Percentiles rank a stretch among this genome's conserved stretches.
Evolutionary conservation across 805 yeast species (phyloP).

Genomic region (Kluyveromyces dobzhanskii): DNA sequence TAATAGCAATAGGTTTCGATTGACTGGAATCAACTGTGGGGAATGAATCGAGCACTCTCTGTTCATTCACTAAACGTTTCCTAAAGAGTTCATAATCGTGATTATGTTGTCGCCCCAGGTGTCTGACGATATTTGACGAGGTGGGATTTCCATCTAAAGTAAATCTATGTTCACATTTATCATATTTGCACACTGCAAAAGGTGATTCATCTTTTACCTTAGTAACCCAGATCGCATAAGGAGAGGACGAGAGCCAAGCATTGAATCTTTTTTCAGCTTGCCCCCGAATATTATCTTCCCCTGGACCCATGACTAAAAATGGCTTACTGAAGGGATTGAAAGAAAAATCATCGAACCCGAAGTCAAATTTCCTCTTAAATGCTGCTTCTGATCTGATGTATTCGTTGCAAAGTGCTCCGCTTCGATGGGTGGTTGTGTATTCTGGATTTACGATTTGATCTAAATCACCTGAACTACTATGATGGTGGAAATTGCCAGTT

Average conservation of each 20-base stretch:
- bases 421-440: too few species aligned
- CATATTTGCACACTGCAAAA: conserved; percentile 10
- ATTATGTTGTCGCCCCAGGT: conserved; percentile 8
- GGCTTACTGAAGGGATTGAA: conserved; percentile 11
- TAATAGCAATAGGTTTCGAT: neutral
- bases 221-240: conserved; percentile 13
- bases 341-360: conserved; percentile 9
- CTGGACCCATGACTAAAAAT: conserved; percentile 3
- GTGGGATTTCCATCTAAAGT: conserved; percentile 10
- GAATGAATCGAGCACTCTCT: neutral
- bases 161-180: conserved; percentile 9
- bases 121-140: conserved; percentile 10
- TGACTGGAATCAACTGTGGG: neutral
- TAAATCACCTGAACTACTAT: too few species aligned
- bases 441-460: too few species aligned
- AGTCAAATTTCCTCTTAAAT: conserved; percentile 8
- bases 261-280: conserved; percentile 6
- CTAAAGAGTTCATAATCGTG: conserved; percentile 10
- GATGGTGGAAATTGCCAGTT: neutral
- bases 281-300: conserved; percentile 3
- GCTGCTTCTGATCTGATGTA: too few species aligned
- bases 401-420: too few species aligned
- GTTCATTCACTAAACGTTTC: conserved; percentile 1
- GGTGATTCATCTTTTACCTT: conserved; percentile 9
- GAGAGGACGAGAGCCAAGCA: conserved; percentile 11